Evolutionary conservation across 495 filamentous ascomycete species (phyloP).

Genomic region (Pyrenopolyporus hunteri): DNA sequence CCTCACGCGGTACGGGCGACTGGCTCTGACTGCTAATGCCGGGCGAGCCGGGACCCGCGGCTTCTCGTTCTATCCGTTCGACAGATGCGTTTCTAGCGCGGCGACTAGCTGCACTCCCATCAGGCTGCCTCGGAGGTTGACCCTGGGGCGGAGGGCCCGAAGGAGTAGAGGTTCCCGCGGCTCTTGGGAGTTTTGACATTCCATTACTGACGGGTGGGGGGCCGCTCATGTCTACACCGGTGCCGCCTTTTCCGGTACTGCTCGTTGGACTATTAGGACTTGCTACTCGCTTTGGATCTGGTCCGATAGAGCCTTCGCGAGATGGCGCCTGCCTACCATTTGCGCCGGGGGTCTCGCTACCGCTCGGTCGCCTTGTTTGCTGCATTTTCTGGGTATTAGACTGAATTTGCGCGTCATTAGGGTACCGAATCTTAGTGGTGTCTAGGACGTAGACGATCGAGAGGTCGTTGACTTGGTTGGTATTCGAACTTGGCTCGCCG

Average conservation of each 20-base stretch:
- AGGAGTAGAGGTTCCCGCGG: slow-evolving; percentile 72
- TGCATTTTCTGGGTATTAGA: slow-evolving; percentile 44
- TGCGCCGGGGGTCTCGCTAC: slow-evolving; percentile 39
- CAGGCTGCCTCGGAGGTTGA: slow-evolving; percentile 72
- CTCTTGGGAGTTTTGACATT: slow-evolving; percentile 71
- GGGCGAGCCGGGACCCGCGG: slow-evolving; percentile 35
- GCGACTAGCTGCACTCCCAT: slow-evolving; percentile 30
- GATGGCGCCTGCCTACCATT: slow-evolving; percentile 53
- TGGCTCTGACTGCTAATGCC: slow-evolving; percentile 49
- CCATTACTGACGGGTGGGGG: slow-evolving; percentile 42
- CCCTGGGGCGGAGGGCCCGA: slow-evolving; percentile 86
- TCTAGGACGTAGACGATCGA: slow-evolving; percentile 90
- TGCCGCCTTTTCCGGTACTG: slow-evolving; percentile 40
- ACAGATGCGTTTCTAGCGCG: slow-evolving; percentile 49
- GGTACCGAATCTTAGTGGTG: slow-evolving; percentile 94
- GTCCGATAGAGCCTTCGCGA: slow-evolving; percentile 66
- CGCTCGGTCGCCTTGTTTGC: slow-evolving; percentile 50
- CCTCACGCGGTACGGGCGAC: slow-evolving; percentile 62
- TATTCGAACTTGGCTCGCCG: slow-evolving; percentile 89
- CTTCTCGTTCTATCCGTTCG: slow-evolving; percentile 49
- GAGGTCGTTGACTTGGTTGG: slow-evolving; percentile 79
- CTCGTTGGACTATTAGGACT: slow-evolving; percentile 51
- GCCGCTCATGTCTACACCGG: slow-evolving; percentile 43
- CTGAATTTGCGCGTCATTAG: slow-evolving; percentile 71
- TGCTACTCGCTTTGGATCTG: slow-evolving; percentile 61